Evolutionary conservation across 805 yeast genomes (phyloP).

Genomic region (Pichia thaimueangensis): DNA sequence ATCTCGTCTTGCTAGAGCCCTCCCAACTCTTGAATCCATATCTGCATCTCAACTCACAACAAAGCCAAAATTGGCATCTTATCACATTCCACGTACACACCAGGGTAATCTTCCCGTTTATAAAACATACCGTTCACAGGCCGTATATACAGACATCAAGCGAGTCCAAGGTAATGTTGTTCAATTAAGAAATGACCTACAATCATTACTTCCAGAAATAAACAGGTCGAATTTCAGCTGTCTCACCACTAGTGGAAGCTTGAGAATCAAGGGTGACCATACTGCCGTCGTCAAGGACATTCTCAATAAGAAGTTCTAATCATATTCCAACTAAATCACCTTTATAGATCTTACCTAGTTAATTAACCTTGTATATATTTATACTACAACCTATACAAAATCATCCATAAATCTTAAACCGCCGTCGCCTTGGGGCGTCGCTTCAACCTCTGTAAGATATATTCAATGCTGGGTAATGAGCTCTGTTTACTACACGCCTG

Average conservation of each 20-base stretch:
- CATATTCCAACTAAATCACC: too few relatives aligned
- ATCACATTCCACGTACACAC: constrained; percentile 43
- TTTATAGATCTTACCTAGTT: too few relatives aligned
- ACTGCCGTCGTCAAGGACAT: constrained; percentile 31
- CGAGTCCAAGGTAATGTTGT: constrained; percentile 62
- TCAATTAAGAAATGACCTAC: constrained; percentile 62
- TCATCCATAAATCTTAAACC: too few relatives aligned
- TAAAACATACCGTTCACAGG: constrained; percentile 55
- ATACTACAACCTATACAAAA: background rate
- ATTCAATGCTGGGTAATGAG: too few relatives aligned
- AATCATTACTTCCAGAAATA: constrained; percentile 41
- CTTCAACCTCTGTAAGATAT: too few relatives aligned
- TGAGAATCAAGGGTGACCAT: constrained; percentile 47
- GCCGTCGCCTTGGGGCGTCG: too few relatives aligned
- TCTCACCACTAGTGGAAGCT: constrained; percentile 43
- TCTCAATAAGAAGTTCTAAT: constrained; percentile 27
- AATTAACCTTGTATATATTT: background rate
- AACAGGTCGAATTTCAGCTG: constrained; percentile 39
- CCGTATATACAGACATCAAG: constrained; percentile 65
- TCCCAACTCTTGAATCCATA: constrained; percentile 25
- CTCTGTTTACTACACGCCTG: too few relatives aligned
- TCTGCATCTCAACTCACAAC: constrained; percentile 21
- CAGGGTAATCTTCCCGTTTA: constrained; percentile 80
- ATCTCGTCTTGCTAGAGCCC: constrained; percentile 15
- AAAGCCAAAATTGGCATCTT: constrained; percentile 34